Percentiles rank a stretch among this genome's conserved stretches.
These are phyloP conservation scores for Salicornia ramosissima DNA, from an alignment of 148 eudicot species.

Conservation along the genomic window DNA sequence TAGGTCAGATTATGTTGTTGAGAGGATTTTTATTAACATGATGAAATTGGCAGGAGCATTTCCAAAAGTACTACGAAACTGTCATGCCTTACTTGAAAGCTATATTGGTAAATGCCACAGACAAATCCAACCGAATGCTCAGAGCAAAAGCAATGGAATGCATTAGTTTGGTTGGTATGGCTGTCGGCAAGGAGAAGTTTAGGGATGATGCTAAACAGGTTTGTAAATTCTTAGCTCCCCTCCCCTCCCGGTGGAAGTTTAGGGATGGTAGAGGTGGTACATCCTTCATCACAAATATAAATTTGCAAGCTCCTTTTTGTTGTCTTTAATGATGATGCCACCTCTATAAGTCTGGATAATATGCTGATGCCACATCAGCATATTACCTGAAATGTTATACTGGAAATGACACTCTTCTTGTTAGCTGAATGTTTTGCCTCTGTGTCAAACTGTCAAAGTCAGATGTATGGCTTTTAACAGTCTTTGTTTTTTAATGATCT, in stretches of 20 bases:
- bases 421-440: neutral
- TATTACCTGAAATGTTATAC: neutral
- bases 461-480: neutral
- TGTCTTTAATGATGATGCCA: too few species aligned
- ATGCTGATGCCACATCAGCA: neutral
- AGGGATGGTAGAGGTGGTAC: too few species aligned
- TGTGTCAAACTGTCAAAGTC: neutral
- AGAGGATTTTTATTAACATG: neutral
- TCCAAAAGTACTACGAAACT: slow-evolving; percentile 87
- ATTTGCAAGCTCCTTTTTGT: too few species aligned
- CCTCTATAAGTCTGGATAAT: neutral
- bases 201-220: slow-evolving; percentile 99
- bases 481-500: slow-evolving; percentile 6
- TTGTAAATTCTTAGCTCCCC: slow-evolving; percentile 5
- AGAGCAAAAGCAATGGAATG: slow-evolving; percentile 99
- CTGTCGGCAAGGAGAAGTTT: slow-evolving; percentile 99
- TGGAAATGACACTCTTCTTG: neutral
- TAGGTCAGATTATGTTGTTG: neutral
- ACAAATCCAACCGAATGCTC: slow-evolving; percentile 88
- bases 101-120: slow-evolving; percentile 79
- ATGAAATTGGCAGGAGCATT: slow-evolving; percentile 59
- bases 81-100: slow-evolving; percentile 94
- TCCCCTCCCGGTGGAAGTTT: too few species aligned
- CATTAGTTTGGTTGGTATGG: slow-evolving; percentile 97
- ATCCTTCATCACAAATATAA: too few species aligned